Conservation (phyloP, 108 stramenopile species). For the Aurantiochytrium sp. region DNA sequence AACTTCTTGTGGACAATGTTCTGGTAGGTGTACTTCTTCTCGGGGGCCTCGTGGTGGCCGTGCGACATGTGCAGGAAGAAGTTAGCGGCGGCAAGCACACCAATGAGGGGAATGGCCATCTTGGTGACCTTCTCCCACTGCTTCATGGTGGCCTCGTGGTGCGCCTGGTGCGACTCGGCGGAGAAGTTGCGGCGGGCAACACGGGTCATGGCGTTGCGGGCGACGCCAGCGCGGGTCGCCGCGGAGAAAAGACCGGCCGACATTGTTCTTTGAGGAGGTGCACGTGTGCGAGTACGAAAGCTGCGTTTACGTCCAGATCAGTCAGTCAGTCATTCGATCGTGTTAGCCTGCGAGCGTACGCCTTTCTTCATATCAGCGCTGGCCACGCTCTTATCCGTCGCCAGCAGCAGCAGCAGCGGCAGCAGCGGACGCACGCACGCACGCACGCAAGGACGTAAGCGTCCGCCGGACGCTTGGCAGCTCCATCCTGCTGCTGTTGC, state of each 20-base stretch:
- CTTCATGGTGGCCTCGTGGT: slow-evolving; percentile 21
- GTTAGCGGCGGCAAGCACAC: neutral
- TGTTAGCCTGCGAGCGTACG: too few species aligned
- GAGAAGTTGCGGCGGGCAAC: neutral
- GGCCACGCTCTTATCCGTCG: too few species aligned
- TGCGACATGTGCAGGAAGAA: slow-evolving; percentile 4
- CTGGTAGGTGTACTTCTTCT: neutral
- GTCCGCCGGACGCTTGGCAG: too few species aligned
- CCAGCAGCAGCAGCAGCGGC: too few species aligned
- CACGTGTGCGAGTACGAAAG: too few species aligned
- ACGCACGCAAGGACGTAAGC: too few species aligned
- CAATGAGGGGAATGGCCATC: neutral
- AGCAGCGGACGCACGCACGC: too few species aligned
- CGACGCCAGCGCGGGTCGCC: neutral
- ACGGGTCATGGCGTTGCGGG: neutral
- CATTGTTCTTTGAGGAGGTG: neutral
- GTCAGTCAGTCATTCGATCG: too few species aligned
- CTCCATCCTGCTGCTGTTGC: too few species aligned
- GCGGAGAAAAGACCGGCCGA: neutral
- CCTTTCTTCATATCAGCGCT: too few species aligned
- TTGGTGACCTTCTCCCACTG: slow-evolving; percentile 21
- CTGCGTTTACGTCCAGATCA: too few species aligned
- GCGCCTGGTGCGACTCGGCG: slow-evolving; percentile 14
- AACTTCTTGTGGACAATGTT: neutral
- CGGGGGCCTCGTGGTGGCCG: slow-evolving; percentile 11